Percentiles rank a stretch among this genome's conserved stretches.
Conservation (phyloP, 1,139 yeast species). For the Nadsonia starkeyi-henricii region DNA sequence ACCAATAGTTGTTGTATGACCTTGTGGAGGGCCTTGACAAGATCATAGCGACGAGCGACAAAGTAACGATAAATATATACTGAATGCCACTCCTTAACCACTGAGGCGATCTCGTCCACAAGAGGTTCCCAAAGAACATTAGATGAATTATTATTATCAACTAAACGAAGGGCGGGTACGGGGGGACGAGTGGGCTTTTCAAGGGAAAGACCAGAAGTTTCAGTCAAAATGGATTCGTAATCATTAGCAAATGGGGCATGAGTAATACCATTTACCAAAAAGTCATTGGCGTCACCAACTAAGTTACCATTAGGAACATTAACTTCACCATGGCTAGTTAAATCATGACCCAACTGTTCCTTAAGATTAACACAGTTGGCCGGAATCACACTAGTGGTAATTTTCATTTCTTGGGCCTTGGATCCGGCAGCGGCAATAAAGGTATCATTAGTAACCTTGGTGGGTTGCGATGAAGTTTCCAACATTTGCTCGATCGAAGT, state of each 20-base stretch:
- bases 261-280: constrained; percentile 5
- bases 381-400: constrained; percentile 21
- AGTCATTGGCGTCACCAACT: constrained; percentile 6
- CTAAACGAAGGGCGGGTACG: constrained; percentile 19
- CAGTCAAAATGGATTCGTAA: not conserved
- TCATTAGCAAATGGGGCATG: constrained; percentile 2
- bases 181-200: constrained; percentile 17
- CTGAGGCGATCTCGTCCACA: constrained; percentile 22
- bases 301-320: constrained; percentile 4
- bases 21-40: constrained; percentile 20
- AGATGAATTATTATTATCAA: constrained; percentile 14
- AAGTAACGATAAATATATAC: constrained; percentile 20
- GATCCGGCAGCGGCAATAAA: constrained; percentile 18
- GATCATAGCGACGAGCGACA: constrained; percentile 24
- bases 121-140: constrained; percentile 18
- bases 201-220: not conserved
- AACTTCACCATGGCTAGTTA: not conserved
- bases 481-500: constrained; percentile 15
- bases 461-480: constrained; percentile 15
- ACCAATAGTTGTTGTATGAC: constrained; percentile 41
- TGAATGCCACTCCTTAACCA: constrained; percentile 23
- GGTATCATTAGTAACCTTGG: constrained; percentile 15
- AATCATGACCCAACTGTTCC: constrained; percentile 15
- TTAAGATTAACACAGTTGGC: constrained; percentile 15
- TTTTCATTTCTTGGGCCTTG: constrained; percentile 17